Conservation (phyloP, 208 protist species). For the Crithidia acanthocephali region DNA sequence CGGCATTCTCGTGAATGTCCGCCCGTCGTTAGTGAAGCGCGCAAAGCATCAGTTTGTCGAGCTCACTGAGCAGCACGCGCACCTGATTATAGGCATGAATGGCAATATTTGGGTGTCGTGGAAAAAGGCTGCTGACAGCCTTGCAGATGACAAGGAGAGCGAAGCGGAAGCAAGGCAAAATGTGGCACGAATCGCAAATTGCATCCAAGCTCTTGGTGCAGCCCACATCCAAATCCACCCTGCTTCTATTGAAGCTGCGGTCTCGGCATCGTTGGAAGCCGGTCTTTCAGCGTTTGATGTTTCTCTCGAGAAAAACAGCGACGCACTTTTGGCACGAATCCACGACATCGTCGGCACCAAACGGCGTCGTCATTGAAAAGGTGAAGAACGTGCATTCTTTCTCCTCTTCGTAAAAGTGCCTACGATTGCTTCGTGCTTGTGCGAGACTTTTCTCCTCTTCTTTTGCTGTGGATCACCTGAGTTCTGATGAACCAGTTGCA, state of each 20-base stretch:
- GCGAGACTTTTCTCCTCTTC: not conserved
- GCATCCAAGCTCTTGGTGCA: conserved; percentile 59
- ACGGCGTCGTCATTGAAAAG: conserved; percentile 11
- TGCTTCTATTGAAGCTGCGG: conserved; percentile 54
- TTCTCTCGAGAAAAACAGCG: conserved; percentile 37
- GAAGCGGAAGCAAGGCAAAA: conserved; percentile 43
- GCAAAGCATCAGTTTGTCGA: conserved; percentile 83
- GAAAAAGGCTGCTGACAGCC: not conserved
- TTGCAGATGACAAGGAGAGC: conserved; percentile 19
- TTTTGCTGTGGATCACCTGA: no score
- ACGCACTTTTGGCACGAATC: conserved; percentile 22
- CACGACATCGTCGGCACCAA: conserved; percentile 34
- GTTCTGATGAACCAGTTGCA: no score
- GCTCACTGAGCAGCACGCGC: conserved; percentile 33
- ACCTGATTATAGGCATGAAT: conserved; percentile 84
- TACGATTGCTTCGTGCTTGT: not conserved
- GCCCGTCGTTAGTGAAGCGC: conserved; percentile 74
- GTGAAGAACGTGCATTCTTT: not conserved
- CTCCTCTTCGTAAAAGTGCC: not conserved
- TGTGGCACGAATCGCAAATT: conserved; percentile 76
- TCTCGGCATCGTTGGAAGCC: conserved; percentile 55
- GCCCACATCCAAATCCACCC: conserved; percentile 60
- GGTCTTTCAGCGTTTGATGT: conserved; percentile 68
- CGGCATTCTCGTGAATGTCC: conserved; percentile 71
- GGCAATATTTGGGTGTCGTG: conserved; percentile 91